Base-by-base conservation (phyloP, 2,329 filamentous ascomycete species). In the Reticulascus tulasneorum region DNA sequence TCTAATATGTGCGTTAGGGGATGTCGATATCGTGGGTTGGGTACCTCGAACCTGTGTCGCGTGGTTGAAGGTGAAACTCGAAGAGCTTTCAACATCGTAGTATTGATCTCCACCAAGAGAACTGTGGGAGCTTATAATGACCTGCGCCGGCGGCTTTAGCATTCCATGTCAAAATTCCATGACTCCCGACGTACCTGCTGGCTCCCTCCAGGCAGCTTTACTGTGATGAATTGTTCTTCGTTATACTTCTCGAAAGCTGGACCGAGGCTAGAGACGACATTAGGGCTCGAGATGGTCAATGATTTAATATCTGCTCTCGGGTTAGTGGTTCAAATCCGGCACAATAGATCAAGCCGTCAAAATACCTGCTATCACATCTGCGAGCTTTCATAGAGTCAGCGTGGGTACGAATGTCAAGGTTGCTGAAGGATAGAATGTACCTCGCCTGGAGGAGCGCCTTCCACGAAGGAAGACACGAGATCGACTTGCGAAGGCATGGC, bases 361-460 rank as follows among this genome's bases (percentile, higher is more conserved):
- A 26, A 58, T 82, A 91, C 87, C 87, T 63, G 86, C 84, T 48
- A 94, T 79, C 48, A 95, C 87, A 69, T 95, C 89, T 63, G 79
- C 75, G 50, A 96, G 83, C 88, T 94, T 44, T 31, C 34, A 27
- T 29, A 38, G 26, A 9, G 40, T 52, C 33, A 50, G 51, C 35
- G 33, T 38, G 32, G 33, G 48, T 44, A 29, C 19, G 22, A n/a
- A n/a, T n/a, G n/a, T n/a, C n/a, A n/a, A n/a, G n/a, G n/a, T n/a
- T n/a, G n/a, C n/a, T n/a, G n/a, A n/a, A n/a, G n/a, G n/a, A n/a
- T n/a, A 44, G 47, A 47, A 61, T 67, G 53, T 78, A 95, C 91
- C 84, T 98, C 93, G 71, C 93, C 93, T 16, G 93, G 93, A 30
- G 93, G 93, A 53, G 93, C 89, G 56, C 88, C 87, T 69, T 94